Base-by-base conservation (phyloP, 129 eudicot genomes). In the Centaurea solstitialis region DNA sequence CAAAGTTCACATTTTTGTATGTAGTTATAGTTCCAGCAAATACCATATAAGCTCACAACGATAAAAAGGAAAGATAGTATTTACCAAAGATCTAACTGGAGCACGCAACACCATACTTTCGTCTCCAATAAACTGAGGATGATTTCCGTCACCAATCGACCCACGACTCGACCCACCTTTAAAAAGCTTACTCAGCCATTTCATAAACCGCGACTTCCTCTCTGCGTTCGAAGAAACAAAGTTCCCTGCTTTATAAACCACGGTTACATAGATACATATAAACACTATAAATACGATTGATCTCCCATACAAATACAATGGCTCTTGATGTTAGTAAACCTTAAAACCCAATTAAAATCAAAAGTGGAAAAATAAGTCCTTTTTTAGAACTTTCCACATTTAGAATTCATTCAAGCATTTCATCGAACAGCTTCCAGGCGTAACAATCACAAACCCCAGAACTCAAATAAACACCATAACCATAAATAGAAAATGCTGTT, bases 121-220 rank as follows among this genome's bases (percentile, higher is more conserved):
- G 24, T 95, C 98, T 26, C 97, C 99, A 20, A 79, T 86, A 89
- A 86, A 87, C 89, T 88, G 96, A 15, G 92, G 97, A 6, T 87
- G 93, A 62, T 80, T 87, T 64, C 85, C 88, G 74, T 88, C 84
- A 33, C 79, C 38, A 72, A 76, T 33, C 10, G 64, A 69, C 18
- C 81, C 73, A 47, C 81, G 87, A 47, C 73, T 85, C 4, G 90
- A 86, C 41, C 92, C 91, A 33, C 90, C 86, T 80, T 84, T 94
- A 64, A 94, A 88, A 23, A 94, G 67, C 85, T 89, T 93, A 83
- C 92, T 86, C 83, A 95, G 66, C 99, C 99, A 93, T 90, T 88
- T 95, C 98, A 91, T 93, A 80, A 93, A 91, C 75, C 97, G 84
- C 3, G 97, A 91, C 40, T 90, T 95, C 75, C 91, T 89, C 82